These are phyloP conservation scores for Calcarisporium arbuscula DNA, from an alignment of 2,329 filamentous ascomycete genomes.

Conservation along the genomic window DNA sequence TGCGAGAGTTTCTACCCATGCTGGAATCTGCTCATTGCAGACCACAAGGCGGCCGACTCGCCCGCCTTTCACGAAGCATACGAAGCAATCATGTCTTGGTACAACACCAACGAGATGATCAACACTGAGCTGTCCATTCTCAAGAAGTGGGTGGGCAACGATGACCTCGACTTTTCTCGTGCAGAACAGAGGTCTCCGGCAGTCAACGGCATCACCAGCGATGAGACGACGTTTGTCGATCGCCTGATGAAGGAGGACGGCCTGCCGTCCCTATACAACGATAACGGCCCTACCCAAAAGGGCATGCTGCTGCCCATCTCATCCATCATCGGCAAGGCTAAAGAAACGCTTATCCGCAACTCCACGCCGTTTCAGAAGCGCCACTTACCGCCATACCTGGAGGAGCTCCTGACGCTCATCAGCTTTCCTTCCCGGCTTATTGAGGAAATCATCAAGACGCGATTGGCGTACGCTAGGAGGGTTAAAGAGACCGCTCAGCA, in stretches of 20 bases:
- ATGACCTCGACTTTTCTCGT: slow-evolving; percentile 84
- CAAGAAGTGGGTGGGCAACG: slow-evolving; percentile 94
- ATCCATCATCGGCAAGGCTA: slow-evolving; percentile 86
- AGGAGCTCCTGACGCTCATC: slow-evolving; percentile 90
- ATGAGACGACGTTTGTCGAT: slow-evolving; percentile 92
- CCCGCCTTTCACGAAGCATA: slow-evolving; percentile 74
- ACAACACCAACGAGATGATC: slow-evolving; percentile 94
- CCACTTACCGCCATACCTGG: slow-evolving; percentile 91
- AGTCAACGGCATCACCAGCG: slow-evolving; percentile 62
- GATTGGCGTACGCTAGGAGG: slow-evolving; percentile 84
- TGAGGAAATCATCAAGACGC: slow-evolving; percentile 90
- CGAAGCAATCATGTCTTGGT: slow-evolving; percentile 88
- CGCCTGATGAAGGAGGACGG: slow-evolving; percentile 93
- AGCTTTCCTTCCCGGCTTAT: slow-evolving; percentile 95
- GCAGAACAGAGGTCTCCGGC: slow-evolving; percentile 60
- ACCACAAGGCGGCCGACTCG: slow-evolving; percentile 72
- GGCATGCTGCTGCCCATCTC: slow-evolving; percentile 83
- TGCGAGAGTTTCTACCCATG: slow-evolving; percentile 83
- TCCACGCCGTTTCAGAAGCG: slow-evolving; percentile 78
- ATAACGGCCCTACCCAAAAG: slow-evolving; percentile 44
- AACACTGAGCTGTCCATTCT: slow-evolving; percentile 88
- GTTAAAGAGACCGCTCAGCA: slow-evolving; percentile 94
- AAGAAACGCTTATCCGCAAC: slow-evolving; percentile 82
- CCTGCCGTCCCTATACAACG: slow-evolving; percentile 81
- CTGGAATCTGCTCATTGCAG: slow-evolving; percentile 63